Evolutionary conservation across 2,329 filamentous ascomycete genomes (phyloP).

Genomic region (Coniella lustricola): DNA sequence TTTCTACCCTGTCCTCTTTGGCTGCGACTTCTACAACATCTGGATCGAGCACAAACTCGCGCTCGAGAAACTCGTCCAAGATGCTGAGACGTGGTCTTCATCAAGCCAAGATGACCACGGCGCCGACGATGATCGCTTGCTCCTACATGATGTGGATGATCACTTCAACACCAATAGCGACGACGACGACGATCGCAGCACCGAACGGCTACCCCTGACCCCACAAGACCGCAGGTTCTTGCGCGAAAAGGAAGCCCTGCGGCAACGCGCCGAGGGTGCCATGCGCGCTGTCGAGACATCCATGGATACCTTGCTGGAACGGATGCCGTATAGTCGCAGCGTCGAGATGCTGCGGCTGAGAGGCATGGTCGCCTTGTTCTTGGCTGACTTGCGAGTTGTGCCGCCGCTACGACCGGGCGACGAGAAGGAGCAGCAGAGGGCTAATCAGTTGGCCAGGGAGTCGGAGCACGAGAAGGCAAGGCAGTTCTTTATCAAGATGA

Average conservation of each 20-base stretch:
- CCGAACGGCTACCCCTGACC: conserved; percentile 17
- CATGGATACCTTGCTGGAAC: conserved; percentile 65
- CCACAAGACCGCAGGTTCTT: conserved; percentile 18
- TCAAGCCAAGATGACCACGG: too few species aligned
- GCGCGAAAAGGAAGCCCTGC: conserved; percentile 34
- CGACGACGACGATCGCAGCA: conserved; percentile 20
- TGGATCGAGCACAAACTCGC: conserved; percentile 51
- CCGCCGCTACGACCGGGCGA: conserved; percentile 24
- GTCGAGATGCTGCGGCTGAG: conserved; percentile 61
- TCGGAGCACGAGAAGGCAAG: conserved; percentile 32
- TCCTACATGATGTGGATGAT: conserved; percentile 13
- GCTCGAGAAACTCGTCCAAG: conserved; percentile 30
- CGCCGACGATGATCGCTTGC: conserved; percentile 23
- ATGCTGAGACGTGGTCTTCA: conserved; percentile 25
- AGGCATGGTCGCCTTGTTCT: conserved; percentile 68
- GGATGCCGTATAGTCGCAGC: conserved; percentile 63
- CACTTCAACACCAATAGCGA: conserved; percentile 15
- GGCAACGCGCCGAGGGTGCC: conserved; percentile 45
- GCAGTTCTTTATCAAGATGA: conserved; percentile 31
- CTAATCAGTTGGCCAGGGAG: conserved; percentile 24
- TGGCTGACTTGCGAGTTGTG: conserved; percentile 58
- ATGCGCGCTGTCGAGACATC: conserved; percentile 58
- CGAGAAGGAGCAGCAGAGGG: conserved; percentile 25
- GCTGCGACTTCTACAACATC: conserved; percentile 71
- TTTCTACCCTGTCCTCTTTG: conserved; percentile 77